These are phyloP conservation scores for Chondrostereum purpureum DNA, from an alignment of 1,284 basidiomycete species.

Conservation along the genomic window DNA sequence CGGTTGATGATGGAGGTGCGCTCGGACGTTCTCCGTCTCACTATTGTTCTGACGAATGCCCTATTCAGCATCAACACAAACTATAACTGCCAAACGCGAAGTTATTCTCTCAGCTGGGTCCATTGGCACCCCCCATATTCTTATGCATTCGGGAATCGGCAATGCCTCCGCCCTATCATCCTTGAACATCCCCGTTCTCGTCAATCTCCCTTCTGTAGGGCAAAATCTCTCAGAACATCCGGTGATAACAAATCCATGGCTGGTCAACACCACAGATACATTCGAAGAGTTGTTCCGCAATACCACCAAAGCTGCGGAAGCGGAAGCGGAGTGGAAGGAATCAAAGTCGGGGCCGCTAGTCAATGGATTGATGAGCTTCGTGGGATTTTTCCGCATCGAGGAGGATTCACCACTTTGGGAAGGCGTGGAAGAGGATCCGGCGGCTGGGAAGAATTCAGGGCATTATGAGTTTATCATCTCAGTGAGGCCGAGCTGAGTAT, in stretches of 20 bases:
- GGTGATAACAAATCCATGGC: constrained; percentile 15
- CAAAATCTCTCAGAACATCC: constrained; percentile 32
- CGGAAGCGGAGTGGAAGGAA: constrained; percentile 17
- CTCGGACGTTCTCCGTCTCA: not conserved
- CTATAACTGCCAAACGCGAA: constrained; percentile 16
- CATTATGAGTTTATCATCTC: constrained; percentile 12
- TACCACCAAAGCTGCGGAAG: constrained; percentile 12
- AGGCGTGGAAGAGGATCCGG: constrained; percentile 9
- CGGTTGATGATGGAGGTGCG: constrained; percentile 13
- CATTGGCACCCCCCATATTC: constrained; percentile 22
- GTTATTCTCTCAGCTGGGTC: constrained; percentile 22
- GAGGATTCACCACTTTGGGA: constrained; percentile 15
- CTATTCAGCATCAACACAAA: not conserved
- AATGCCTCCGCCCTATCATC: constrained; percentile 18
- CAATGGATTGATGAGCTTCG: constrained; percentile 14
- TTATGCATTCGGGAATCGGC: constrained; percentile 29
- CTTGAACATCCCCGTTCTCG: constrained; percentile 20
- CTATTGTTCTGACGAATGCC: too few species aligned
- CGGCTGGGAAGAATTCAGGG: constrained; percentile 10
- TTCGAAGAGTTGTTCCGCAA: constrained; percentile 18
- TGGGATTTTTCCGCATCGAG: constrained; percentile 21
- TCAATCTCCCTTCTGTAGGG: constrained; percentile 26
- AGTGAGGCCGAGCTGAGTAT: constrained; percentile 11
- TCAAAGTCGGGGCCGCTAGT: constrained; percentile 20
- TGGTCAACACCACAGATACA: constrained; percentile 19